phyloP scores from a whole-genome alignment of 441 rosid species.

The Syzygium malaccense region DNA sequence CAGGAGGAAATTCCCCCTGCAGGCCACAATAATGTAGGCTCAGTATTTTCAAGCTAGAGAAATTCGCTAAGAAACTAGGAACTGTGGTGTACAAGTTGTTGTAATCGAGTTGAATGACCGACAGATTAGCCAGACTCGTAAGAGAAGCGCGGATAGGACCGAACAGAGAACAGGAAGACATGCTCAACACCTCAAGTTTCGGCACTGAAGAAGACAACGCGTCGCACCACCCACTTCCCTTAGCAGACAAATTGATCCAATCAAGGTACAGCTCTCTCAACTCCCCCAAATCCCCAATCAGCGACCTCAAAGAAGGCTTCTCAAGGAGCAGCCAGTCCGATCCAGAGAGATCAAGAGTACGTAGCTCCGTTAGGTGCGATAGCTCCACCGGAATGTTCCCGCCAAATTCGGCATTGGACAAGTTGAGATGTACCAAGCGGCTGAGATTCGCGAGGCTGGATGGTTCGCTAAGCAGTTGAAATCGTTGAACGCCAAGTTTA shows the following conservation, averaged over 20 bases:
- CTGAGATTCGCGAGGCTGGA: no score
- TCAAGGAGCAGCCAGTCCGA: not conserved
- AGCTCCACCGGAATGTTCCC: no score
- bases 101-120: not conserved
- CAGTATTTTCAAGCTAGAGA: not conserved
- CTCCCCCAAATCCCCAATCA: not conserved
- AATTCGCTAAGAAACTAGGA: not conserved
- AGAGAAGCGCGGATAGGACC: not conserved
- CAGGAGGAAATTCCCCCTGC: not conserved
- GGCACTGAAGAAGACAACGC: not conserved
- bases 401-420: no score
- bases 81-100: not conserved
- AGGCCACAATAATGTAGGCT: rapidly evolving
- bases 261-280: not conserved
- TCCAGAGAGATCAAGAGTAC: not conserved
- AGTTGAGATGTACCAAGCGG: no score
- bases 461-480: not conserved
- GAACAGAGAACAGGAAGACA: rapidly evolving
- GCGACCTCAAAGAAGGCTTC: not conserved
- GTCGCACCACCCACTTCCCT: not conserved
- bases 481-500: not conserved
- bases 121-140: not conserved
- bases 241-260: rapidly evolving
- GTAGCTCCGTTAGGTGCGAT: not conserved
- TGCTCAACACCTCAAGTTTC: not conserved